phyloP scores from a whole-genome alignment of 2,329 filamentous ascomycete species.

The Hypoxylon sp. region DNA sequence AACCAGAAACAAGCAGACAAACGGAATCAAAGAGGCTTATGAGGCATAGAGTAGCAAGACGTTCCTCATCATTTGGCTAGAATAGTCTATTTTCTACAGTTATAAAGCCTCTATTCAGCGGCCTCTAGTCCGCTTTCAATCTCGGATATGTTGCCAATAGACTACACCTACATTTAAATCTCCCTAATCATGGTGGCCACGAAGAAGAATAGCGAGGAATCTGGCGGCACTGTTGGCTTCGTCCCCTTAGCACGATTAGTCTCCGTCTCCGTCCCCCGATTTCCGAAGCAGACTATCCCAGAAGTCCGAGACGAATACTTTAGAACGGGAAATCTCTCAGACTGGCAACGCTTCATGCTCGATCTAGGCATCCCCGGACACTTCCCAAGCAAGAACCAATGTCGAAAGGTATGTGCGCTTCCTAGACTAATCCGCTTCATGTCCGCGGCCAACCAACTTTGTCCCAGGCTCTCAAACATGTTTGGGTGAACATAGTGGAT shows the following conservation, averaged over 20 bases:
- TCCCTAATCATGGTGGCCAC: conserved; percentile 7
- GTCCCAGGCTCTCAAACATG: conserved; percentile 57
- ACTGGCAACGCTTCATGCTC: conserved; percentile 63
- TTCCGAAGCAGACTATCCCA: no score
- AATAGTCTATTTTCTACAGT: neutral
- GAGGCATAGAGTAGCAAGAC: conserved; percentile 5
- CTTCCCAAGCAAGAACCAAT: conserved; percentile 62
- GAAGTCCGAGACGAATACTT: conserved; percentile 34
- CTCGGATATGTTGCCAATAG: neutral
- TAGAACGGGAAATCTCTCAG: conserved; percentile 52
- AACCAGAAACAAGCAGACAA: conserved; percentile 22
- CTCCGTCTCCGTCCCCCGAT: neutral
- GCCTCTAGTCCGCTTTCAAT: neutral
- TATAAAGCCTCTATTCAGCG: conserved; percentile 12
- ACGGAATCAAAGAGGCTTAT: conserved; percentile 22
- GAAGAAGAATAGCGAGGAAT: conserved; percentile 20
- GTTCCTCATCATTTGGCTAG: neutral
- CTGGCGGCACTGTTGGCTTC: neutral
- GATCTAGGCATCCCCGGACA: conserved; percentile 60
- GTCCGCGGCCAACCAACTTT: conserved; percentile 22
- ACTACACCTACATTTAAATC: neutral
- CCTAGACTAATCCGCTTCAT: neutral
- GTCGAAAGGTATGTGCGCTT: conserved; percentile 59
- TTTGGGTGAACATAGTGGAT: conserved; percentile 67
- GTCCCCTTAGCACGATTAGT: neutral